phyloP scores from a whole-genome alignment of 352 stramenopile genomes.

The Globisporangium megalacanthum region DNA sequence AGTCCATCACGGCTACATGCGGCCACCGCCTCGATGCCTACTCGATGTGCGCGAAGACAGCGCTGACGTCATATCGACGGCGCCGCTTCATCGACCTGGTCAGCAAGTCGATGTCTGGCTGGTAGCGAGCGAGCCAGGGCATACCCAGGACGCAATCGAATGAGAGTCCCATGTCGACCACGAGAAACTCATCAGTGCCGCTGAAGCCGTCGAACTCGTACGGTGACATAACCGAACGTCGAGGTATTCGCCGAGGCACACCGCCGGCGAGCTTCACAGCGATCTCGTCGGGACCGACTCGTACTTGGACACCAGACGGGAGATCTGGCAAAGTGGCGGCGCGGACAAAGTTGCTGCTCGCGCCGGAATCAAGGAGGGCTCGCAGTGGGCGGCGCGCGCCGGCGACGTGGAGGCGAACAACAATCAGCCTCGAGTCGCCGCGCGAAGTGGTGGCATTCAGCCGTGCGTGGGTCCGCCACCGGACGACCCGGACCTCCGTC shows the following conservation, averaged over 20 bases:
- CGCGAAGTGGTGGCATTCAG: constrained; percentile 12
- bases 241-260: background rate
- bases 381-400: constrained; percentile 1
- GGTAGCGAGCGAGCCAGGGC: constrained; percentile 17
- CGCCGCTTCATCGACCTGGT: constrained; percentile 2
- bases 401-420: constrained; percentile 11
- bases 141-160: constrained; percentile 27
- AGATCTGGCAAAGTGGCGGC: background rate
- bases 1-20: constrained; percentile 13
- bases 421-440: constrained; percentile 9
- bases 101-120: constrained; percentile 19
- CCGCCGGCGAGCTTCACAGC: background rate
- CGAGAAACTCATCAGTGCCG: constrained; percentile 17
- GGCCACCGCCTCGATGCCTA: background rate
- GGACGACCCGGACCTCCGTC: background rate
- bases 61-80: constrained; percentile 7
- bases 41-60: constrained; percentile 1
- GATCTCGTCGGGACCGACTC: background rate
- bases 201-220: constrained; percentile 20
- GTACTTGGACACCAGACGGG: background rate
- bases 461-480: constrained; percentile 1
- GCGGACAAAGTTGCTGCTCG: background rate
- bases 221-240: constrained; percentile 8
- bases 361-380: background rate
- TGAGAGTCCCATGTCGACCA: constrained; percentile 21